Base-by-base conservation (phyloP, 163 green algal species). In the Scenedesmus sp. region DNA sequence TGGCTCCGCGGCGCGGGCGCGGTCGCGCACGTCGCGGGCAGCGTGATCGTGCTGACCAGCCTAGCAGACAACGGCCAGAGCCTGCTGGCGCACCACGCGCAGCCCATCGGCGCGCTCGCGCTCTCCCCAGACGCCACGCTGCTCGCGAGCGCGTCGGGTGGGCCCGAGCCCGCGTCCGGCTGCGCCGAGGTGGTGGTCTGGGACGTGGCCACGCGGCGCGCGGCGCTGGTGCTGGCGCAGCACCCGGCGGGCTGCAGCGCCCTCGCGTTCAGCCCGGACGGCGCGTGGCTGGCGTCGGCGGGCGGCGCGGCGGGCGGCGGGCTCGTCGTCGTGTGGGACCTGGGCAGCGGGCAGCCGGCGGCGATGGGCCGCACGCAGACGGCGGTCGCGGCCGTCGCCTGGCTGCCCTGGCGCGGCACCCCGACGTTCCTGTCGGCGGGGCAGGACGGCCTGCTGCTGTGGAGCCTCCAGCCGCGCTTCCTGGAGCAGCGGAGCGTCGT, bases 391-490 rank as follows among this genome's bases (percentile, higher is more conserved):
- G 36, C 50, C 26, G 14, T 75, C 0, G 63, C 63, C 24, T 81
- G 74, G 74, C 24, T 81, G 63, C 74, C 74, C 6, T 75, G 14
- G 3, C 48, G 31, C 18, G 36, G 50, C 3, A 34, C 60, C 18
- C 74, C 74, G 15, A n/a, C n/a, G 31, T 75, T 81, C 36, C 18
- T 83, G 6, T 77, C 29, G 13, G 31, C n/a, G 17, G 75, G 75
- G 1, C 28, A 0, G 17, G 64, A 77, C n/a, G 54, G 75, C 53
- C 64, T 83, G 31, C 63, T 83, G 63, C 64, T 77, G 29, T 76
- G 75, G 64, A 77, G 51, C 51, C 75, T 83, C 15, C 13, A 33
- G 29, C 75, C 74, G 22, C 42, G n/a, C 34, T 81, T 72, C 54
- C 54, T 76, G 13, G 75, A 76, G 63, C 53, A 70, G 64, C 54